Evolutionary conservation across 2,329 filamentous ascomycete genomes (phyloP).

Genomic region (Colletotrichum tropicale): DNA sequence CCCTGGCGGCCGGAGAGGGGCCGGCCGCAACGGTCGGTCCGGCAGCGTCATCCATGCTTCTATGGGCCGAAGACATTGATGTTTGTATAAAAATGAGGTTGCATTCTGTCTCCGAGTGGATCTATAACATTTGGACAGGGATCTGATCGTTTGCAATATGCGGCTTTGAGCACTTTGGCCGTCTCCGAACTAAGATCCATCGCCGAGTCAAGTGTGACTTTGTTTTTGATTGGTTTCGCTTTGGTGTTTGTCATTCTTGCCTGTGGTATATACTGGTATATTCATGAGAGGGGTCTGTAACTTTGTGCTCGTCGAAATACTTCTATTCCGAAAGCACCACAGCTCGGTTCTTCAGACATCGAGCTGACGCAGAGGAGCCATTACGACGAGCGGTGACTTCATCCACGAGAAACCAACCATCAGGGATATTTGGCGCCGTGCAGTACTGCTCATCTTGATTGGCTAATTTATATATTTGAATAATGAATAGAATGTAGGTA

Average conservation of each 20-base stretch:
- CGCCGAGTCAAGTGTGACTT: neutral
- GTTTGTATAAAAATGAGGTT: neutral
- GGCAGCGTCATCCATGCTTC: neutral
- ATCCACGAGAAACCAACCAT: fast-evolving
- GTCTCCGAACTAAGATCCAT: neutral
- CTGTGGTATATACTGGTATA: neutral
- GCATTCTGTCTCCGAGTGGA: neutral
- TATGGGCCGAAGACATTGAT: fast-evolving
- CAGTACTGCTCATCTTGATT: neutral
- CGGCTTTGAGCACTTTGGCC: neutral
- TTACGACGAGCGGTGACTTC: neutral
- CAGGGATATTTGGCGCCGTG: neutral
- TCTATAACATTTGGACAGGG: neutral
- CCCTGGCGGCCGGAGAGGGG: neutral
- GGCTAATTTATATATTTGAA: neutral
- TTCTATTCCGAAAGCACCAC: neutral
- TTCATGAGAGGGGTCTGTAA: neutral
- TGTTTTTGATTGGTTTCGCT: neutral
- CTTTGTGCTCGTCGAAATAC: neutral
- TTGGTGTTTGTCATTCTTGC: neutral
- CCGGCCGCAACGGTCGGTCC: neutral
- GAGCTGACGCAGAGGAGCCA: neutral
- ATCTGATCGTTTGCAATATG: neutral
- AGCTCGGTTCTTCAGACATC: neutral
- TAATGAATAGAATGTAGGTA: neutral